phyloP scores from a whole-genome alignment of 768 basidiomycete species.

The Pisolithus albus region DNA sequence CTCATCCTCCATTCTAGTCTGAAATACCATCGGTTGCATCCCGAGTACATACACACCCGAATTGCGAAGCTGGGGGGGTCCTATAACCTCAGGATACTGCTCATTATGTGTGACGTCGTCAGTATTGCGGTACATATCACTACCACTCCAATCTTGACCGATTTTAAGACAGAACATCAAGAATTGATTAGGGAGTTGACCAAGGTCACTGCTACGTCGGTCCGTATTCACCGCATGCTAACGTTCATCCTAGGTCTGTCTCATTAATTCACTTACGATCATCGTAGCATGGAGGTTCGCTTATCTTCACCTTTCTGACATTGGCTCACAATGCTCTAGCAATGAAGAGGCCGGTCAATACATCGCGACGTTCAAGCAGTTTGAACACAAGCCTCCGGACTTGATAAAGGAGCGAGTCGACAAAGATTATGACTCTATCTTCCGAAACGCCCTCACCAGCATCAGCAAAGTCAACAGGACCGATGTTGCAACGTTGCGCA shows the following conservation, averaged over 20 bases:
- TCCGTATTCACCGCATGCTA: constrained; percentile 1
- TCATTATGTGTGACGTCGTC: constrained; percentile 90
- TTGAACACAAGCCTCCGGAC: constrained; percentile 88
- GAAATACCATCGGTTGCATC: constrained; percentile 93
- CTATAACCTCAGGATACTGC: constrained; percentile 78
- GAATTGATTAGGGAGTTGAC: constrained; percentile 90
- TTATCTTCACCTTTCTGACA: background rate
- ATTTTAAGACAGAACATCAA: constrained; percentile 76
- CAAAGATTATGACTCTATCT: constrained; percentile 76
- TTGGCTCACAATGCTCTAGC: constrained; percentile 33
- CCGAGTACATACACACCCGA: constrained; percentile 90
- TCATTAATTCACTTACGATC: constrained; percentile 90
- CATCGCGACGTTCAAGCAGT: constrained; percentile 85
- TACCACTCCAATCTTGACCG: background rate
- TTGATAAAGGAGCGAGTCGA: constrained; percentile 93
- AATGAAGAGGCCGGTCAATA: constrained; percentile 91
- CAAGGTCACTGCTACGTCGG: constrained; percentile 42
- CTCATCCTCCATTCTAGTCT: constrained; percentile 42
- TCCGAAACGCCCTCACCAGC: constrained; percentile 77
- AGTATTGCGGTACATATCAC: constrained; percentile 23
- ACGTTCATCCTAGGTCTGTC: constrained; percentile 48
- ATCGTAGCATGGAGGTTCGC: constrained; percentile 82
- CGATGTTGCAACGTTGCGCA: constrained; percentile 87
- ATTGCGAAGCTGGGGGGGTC: constrained; percentile 79
- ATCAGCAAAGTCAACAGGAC: constrained; percentile 97